Base-by-base conservation (phyloP, 2,329 filamentous ascomycete genomes). In the Cryoendolithus antarcticus region DNA sequence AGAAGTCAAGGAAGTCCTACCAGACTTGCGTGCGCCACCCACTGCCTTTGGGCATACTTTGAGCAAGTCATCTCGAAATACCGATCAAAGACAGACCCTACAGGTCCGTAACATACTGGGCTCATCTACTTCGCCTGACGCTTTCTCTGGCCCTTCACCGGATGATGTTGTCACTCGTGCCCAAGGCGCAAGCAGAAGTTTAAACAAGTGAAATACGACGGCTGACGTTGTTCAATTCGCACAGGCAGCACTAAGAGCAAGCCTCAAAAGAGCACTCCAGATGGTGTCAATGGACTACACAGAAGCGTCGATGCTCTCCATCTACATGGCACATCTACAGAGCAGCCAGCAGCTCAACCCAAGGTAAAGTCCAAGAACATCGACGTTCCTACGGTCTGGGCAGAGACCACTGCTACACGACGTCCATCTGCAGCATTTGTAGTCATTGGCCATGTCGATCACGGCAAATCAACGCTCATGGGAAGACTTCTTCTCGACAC, bases 391-490 rank as follows among this genome's bases (percentile, higher is more conserved):
- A 51, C 46, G 31, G n/a, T 57, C 2, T 58, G 55, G 54, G 40
- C 27, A n/a, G 48, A 53, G 37, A 44, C 41, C n/a, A 45, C 41
- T 27, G 32, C 47, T n/a, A 46, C 47, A 13, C 46, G 50, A n/a
- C 54, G 49, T 38, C 35, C 45, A 1, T 50, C 49, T 4, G 54
- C 52, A n/a, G 53, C 55, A 2, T 55, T 54, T 54, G 46, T 57
- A 41, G 48, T 45, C 3, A 41, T 57, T 86, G 86, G 91, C 9
- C 91, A 98, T 58, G 91, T 98, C 39, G 91, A 98, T 60, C 89
- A 93, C 37, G 91, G 91, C 38, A 98, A 98, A 62, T 95, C 86
- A 58, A 98, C 91, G 5, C 71, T 98, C 30, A 96, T 98, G 89
- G 91, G 89, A 1, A 78, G 91, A n/a, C 62, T 98, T 24, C 67